phyloP scores from a whole-genome alignment of 306 rosid species.

The Medicago truncatula region DNA sequence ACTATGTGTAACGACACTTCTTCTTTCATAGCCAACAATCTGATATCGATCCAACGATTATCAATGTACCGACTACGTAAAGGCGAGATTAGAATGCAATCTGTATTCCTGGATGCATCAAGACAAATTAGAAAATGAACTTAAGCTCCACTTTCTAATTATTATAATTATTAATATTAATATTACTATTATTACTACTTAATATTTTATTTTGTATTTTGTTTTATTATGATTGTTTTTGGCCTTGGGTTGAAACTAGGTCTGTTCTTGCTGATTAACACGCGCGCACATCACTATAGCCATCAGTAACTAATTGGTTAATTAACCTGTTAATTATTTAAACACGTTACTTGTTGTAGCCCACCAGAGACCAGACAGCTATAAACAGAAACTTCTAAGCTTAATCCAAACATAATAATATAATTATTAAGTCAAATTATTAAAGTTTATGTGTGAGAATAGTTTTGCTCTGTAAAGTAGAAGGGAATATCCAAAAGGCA shows the following conservation, averaged over 20 bases:
- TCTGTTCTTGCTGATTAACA: neutral
- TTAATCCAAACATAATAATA: slow-evolving; percentile 7
- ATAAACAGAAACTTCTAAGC: slow-evolving; percentile 18
- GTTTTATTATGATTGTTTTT: neutral
- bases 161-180: neutral
- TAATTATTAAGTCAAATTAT: neutral
- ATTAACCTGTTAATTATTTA: slow-evolving; percentile 27
- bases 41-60: too few species aligned
- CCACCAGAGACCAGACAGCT: slow-evolving; percentile 6
- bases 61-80: too few species aligned
- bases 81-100: too few species aligned
- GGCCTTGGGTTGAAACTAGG: neutral
- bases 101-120: too few species aligned
- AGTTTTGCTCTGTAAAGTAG: slow-evolving; percentile 55
- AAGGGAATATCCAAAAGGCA: slow-evolving; percentile 68
- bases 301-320: slow-evolving; percentile 14
- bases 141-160: neutral
- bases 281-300: slow-evolving; percentile 29
- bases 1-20: too few species aligned
- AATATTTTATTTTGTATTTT: neutral
- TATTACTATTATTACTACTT: too few species aligned
- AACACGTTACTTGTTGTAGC: slow-evolving; percentile 5
- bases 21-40: too few species aligned
- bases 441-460: slow-evolving; percentile 3
- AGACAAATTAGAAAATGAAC: neutral